Conservation (phyloP, 2,329 filamentous ascomycete species). For the Monosporascus sp. region DNA sequence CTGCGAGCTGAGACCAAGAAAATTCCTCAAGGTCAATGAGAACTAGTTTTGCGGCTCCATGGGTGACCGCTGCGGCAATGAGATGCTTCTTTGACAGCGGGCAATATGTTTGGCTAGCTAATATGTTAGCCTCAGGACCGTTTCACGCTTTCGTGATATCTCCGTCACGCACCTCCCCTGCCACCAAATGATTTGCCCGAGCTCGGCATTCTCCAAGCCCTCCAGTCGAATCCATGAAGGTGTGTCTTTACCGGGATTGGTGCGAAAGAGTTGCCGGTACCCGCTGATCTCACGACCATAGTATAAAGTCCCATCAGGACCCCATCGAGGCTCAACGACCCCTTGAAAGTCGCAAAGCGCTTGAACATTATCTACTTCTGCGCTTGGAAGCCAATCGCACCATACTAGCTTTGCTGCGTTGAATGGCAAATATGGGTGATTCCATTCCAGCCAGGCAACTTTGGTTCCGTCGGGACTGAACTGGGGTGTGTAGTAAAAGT, state of each 20-base stretch:
- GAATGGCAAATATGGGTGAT: constrained; percentile 50
- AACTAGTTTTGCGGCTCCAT: too few species aligned
- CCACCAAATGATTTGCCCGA: too few species aligned
- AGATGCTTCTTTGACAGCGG: too few species aligned
- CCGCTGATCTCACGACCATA: constrained; percentile 42
- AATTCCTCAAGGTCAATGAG: too few species aligned
- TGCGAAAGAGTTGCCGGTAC: constrained; percentile 43
- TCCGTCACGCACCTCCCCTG: too few species aligned
- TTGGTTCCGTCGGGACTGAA: constrained; percentile 42
- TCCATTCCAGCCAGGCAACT: constrained; percentile 51
- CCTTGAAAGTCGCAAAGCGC: constrained; percentile 38
- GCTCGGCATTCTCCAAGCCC: constrained; percentile 30
- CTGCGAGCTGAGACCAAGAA: too few species aligned
- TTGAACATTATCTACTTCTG: constrained; percentile 3
- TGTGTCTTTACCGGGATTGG: constrained; percentile 18
- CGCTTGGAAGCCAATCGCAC: constrained; percentile 37
- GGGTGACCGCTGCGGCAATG: too few species aligned
- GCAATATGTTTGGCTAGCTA: too few species aligned
- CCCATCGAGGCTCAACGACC: constrained; percentile 43
- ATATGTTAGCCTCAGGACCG: too few species aligned
- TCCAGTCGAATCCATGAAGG: constrained; percentile 27
- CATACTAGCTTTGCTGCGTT: constrained; percentile 39
- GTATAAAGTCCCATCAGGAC: constrained; percentile 41
- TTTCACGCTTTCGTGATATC: too few species aligned
- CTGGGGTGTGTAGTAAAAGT: constrained; percentile 49